phyloP scores from a whole-genome alignment of 164 flowering plant genomes.

The Aristolochia californica region DNA sequence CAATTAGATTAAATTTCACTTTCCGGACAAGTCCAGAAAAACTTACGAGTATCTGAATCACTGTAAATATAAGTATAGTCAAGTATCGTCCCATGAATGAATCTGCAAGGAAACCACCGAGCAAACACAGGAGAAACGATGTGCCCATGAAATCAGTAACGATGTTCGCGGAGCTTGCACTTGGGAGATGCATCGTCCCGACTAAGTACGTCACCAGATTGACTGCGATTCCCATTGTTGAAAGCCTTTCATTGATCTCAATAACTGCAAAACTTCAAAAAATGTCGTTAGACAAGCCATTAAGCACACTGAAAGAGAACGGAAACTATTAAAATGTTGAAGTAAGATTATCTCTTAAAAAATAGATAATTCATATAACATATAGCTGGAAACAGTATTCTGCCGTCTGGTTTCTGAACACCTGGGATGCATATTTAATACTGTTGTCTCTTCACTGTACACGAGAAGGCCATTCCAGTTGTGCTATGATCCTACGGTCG shows the following conservation, averaged over 20 bases:
- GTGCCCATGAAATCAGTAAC: slow-evolving; percentile 91
- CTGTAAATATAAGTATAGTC: slow-evolving; percentile 61
- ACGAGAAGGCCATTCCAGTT: no score
- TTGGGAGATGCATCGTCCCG: slow-evolving; percentile 77
- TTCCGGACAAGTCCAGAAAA: not conserved
- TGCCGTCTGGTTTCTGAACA: no score
- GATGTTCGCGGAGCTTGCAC: slow-evolving; percentile 67
- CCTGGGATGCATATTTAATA: no score
- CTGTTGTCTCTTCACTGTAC: no score
- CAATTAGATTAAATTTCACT: no score
- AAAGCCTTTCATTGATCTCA: slow-evolving; percentile 74
- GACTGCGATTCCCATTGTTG: slow-evolving; percentile 93
- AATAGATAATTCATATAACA: no score
- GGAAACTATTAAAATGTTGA: no score
- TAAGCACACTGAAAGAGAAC: no score
- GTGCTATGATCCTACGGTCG: no score
- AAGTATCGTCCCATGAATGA: slow-evolving; percentile 72
- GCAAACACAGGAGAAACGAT: slow-evolving; percentile 63
- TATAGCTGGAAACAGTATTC: no score
- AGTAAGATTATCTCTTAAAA: no score
- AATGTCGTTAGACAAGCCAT: not conserved
- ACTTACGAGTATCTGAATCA: slow-evolving; percentile 45
- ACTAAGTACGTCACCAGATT: slow-evolving; percentile 79
- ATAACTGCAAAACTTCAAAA: slow-evolving; percentile 29
- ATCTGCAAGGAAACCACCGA: slow-evolving; percentile 91